A percentile compares a stretch with the other conserved stretches of the same genome.
Conservation (phyloP, 352 stramenopile species). For the Phytophthora brassicae region DNA sequence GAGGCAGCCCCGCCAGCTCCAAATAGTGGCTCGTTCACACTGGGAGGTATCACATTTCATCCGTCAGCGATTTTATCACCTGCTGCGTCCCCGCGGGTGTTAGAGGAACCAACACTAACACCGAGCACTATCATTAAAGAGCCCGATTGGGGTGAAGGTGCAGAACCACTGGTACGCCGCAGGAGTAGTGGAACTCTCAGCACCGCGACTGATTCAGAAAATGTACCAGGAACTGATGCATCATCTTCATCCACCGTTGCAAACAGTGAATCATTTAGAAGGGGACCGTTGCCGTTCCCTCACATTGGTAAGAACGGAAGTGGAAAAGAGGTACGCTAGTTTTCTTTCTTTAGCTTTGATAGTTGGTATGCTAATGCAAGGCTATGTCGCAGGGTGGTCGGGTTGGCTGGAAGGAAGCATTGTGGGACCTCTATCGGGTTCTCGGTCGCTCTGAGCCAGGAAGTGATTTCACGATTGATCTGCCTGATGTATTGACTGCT, state of each 20-base stretch:
- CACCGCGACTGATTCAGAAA: constrained; percentile 36
- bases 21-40: constrained; percentile 47
- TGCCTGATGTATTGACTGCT: constrained; percentile 62
- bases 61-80: constrained; percentile 48
- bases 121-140: constrained; percentile 47
- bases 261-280: constrained; percentile 24
- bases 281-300: constrained; percentile 19
- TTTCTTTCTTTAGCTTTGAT: not conserved
- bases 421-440: constrained; percentile 71
- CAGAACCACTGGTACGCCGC: constrained; percentile 35
- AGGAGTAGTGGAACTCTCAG: constrained; percentile 43
- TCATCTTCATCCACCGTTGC: constrained; percentile 33
- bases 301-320: constrained; percentile 15
- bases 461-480: constrained; percentile 73
- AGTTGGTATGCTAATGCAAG: not conserved
- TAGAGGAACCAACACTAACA: constrained; percentile 32
- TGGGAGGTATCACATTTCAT: constrained; percentile 57
- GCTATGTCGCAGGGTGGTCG: constrained; percentile 24
- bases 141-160: constrained; percentile 32
- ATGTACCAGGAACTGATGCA: constrained; percentile 23
- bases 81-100: constrained; percentile 42
- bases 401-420: constrained; percentile 57
- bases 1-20: constrained; percentile 29
- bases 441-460: constrained; percentile 57
- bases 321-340: constrained; percentile 47